Conservation (phyloP, 78 protist genomes). For the Dictyostelium purpureum region DNA sequence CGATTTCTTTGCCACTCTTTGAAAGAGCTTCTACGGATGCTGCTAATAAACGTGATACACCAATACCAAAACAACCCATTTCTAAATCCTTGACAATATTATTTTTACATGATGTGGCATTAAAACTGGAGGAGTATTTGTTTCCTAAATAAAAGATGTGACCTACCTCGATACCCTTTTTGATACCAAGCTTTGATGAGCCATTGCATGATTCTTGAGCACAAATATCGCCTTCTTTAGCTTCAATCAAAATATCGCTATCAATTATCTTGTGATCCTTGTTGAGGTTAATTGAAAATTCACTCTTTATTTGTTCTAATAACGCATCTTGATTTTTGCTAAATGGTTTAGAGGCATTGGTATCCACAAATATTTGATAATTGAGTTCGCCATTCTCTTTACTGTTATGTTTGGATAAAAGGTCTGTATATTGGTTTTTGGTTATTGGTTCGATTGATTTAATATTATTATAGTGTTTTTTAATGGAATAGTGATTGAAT, state of each 20-base stretch:
- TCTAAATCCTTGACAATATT: conserved; percentile 25
- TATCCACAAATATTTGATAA: no score
- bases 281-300: no score
- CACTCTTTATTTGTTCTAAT: no score
- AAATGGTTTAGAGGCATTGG: no score
- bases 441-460: neutral
- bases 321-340: no score
- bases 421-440: no score
- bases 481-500: conserved; percentile 4
- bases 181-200: neutral
- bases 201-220: neutral
- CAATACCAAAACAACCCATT: conserved; percentile 85
- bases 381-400: no score
- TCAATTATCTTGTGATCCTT: neutral
- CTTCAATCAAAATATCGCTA: conserved; percentile 5
- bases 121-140: conserved; percentile 40
- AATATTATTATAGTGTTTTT: conserved; percentile 6
- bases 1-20: neutral
- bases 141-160: conserved; percentile 78
- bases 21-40: conserved; percentile 51
- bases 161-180: conserved; percentile 80
- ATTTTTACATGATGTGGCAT: neutral
- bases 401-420: no score
- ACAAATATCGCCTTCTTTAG: conserved; percentile 42
- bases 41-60: conserved; percentile 79